A percentile compares a stretch with the other conserved stretches of the same genome.
Conservation (phyloP, 305 asterid genomes). For the Fraxinus paxiana region DNA sequence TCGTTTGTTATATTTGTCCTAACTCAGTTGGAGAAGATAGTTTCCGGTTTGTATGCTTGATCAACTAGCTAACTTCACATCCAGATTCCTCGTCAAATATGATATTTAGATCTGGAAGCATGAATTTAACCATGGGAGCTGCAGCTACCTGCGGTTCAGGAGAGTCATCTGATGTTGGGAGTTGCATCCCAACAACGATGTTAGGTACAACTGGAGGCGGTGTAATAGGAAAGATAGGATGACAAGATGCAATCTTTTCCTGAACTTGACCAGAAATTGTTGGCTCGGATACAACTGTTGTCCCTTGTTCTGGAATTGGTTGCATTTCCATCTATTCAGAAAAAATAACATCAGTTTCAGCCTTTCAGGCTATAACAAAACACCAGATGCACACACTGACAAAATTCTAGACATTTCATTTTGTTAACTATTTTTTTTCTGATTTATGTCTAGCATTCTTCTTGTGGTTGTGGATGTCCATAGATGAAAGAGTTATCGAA, state of each 20-base stretch:
- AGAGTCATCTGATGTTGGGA: conserved; percentile 10
- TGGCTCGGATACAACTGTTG: conserved; percentile 19
- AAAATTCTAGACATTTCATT: neutral
- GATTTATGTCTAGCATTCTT: neutral
- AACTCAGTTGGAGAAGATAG: conserved; percentile 8
- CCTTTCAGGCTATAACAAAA: neutral
- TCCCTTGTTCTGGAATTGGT: neutral
- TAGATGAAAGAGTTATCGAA: neutral
- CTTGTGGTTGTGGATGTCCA: neutral
- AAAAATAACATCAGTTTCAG: neutral
- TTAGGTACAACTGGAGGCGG: conserved; percentile 18
- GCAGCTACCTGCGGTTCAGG: conserved; percentile 14
- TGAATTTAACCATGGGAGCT: conserved; percentile 24
- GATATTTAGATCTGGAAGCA: conserved; percentile 69
- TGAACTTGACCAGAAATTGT: conserved; percentile 28
- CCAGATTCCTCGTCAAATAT: conserved; percentile 38
- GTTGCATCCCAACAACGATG: conserved; percentile 15
- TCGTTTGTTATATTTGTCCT: conserved; percentile 21
- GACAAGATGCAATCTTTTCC: conserved; percentile 21
- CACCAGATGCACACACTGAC: neutral
- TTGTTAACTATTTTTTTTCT: neutral
- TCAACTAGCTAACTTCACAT: conserved; percentile 40
- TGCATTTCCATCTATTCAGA: neutral
- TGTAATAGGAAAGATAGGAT: conserved; percentile 11
- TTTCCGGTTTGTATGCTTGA: conserved; percentile 3